Evolutionary conservation across 768 basidiomycete species (phyloP), one percentile per base, ranked within the genome.

Genomic region (Kwoniella dendrophila): DNA sequence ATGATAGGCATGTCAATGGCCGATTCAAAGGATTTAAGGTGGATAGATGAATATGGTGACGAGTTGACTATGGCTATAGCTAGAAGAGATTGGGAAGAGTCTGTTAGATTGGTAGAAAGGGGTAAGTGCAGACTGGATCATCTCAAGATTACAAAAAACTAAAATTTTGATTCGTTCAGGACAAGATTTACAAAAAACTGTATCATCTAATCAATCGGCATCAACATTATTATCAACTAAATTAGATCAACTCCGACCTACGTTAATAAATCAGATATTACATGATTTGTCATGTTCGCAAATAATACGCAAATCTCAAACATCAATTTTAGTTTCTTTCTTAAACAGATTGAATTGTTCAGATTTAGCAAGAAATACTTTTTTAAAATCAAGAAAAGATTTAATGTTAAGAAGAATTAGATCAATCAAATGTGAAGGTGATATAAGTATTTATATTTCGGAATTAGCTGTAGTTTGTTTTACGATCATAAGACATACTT

Each of bases 401-500:
- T 84, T 92, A 1, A 86, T 96, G 71, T 83, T 84, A 56, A 84
- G 84, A 38, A 85, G 91, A 48, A 85, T 92, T n/a, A 83, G 94
- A 48, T 88, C 86, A 70, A 96, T 99, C 71, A 84, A 85, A 49
- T 94, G 93, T 67, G 92, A 95, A 68, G 94, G 95, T 2, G 86
- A 93, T 71, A 86, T 94, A 33, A 85, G 84, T 2, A 83, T 88
- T 50, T 98, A 95, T 71, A 84, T 98, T 49, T 88, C 86, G 33
- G 91, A 97, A 72, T 82, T 98, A 33, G 86, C 92, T 2, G 83
- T 93, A 41, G 90, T 98, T 0, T 86, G 88, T 60, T 98, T 98
- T 71, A 96, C 93, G 0, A 87, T 90, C 1, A 89, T 99, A 76
- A 94, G 96, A 76, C 92, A 98, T 74, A 96, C 94, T 0, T 91